Percentiles rank a stretch among this genome's conserved stretches.
phyloP scores from a whole-genome alignment of 129 eudicot species.

The Erigeron canadensis region DNA sequence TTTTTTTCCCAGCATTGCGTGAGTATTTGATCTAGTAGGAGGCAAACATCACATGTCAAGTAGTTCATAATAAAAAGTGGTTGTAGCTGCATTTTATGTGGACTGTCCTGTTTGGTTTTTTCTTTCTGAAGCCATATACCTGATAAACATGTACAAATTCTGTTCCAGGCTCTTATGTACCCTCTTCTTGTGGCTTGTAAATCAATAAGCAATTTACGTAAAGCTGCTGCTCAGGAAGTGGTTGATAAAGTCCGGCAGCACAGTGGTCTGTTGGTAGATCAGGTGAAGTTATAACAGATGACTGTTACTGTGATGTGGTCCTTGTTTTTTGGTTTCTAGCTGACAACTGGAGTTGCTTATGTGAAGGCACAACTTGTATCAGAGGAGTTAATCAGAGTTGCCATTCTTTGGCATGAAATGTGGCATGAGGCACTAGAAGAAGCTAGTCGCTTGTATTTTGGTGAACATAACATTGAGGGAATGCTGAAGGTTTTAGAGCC shows the following conservation, averaged over 20 bases:
- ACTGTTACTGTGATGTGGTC: not conserved
- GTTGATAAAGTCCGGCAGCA: constrained; percentile 95
- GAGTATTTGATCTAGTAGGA: not conserved
- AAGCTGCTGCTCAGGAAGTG: constrained; percentile 96
- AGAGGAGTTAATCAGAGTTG: constrained; percentile 94
- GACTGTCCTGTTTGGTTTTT: not conserved
- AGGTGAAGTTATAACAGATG: constrained; percentile 48
- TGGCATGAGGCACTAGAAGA: constrained; percentile 99
- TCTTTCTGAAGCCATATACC: not conserved
- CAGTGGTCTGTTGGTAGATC: constrained; percentile 87
- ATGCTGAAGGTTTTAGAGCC: constrained; percentile 96
- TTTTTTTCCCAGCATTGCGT: constrained; percentile 8
- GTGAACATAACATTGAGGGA: constrained; percentile 91
- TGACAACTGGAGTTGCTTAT: constrained; percentile 30
- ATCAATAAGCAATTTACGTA: constrained; percentile 83
- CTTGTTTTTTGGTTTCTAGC: constrained; percentile 18
- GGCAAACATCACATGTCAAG: not conserved
- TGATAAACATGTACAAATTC: not conserved
- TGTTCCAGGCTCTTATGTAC: constrained; percentile 95
- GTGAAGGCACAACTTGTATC: constrained; percentile 97
- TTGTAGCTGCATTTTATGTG: not conserved
- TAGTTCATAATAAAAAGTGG: too few species aligned
- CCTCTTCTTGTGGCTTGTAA: constrained; percentile 99
- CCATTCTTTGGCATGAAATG: constrained; percentile 97
- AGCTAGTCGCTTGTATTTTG: constrained; percentile 96